These are phyloP conservation scores for Termitomyces sp. DNA, from an alignment of 768 basidiomycete genomes.

Conservation along the genomic window DNA sequence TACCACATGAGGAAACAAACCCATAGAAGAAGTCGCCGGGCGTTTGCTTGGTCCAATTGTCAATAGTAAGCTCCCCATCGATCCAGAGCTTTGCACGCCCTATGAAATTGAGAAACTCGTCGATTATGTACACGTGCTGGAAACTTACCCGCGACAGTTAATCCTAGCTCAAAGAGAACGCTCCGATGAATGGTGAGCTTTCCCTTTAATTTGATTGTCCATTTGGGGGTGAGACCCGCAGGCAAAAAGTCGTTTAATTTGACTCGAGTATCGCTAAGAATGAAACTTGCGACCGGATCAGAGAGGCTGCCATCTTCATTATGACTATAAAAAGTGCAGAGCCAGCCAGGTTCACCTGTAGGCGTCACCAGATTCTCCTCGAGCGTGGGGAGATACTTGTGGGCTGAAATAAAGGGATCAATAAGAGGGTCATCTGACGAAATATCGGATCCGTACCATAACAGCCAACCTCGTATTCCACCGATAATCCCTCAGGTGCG, in stretches of 20 bases:
- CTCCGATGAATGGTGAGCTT: slow-evolving; percentile 45
- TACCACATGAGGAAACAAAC: slow-evolving; percentile 20
- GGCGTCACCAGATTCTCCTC: slow-evolving; percentile 53
- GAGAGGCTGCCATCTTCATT: slow-evolving; percentile 44
- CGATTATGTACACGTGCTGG: not conserved
- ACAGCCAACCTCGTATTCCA: slow-evolving; percentile 61
- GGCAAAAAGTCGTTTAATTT: slow-evolving; percentile 69
- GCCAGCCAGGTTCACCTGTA: slow-evolving; percentile 56
- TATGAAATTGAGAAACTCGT: slow-evolving; percentile 11
- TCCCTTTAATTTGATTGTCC: slow-evolving; percentile 57
- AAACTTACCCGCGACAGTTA: slow-evolving; percentile 53
- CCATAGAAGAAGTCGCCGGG: slow-evolving; percentile 71
- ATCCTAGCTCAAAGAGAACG: slow-evolving; percentile 53
- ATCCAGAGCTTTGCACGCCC: slow-evolving; percentile 65
- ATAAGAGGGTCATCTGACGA: not conserved
- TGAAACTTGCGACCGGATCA: slow-evolving; percentile 41
- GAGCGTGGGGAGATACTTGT: slow-evolving; percentile 69
- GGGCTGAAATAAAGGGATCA: slow-evolving; percentile 33
- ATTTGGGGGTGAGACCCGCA: slow-evolving; percentile 44
- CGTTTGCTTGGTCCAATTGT: slow-evolving; percentile 69
- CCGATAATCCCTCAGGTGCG: slow-evolving; percentile 44
- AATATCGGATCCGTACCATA: slow-evolving; percentile 41
- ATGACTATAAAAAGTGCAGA: slow-evolving; percentile 60
- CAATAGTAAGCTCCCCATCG: slow-evolving; percentile 53
- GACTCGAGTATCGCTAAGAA: slow-evolving; percentile 56